Percentiles rank a stretch among this genome's conserved stretches.
These are phyloP conservation scores for Cryphonectria japonica DNA, from an alignment of 2,329 filamentous ascomycete genomes.

Conservation along the genomic window DNA sequence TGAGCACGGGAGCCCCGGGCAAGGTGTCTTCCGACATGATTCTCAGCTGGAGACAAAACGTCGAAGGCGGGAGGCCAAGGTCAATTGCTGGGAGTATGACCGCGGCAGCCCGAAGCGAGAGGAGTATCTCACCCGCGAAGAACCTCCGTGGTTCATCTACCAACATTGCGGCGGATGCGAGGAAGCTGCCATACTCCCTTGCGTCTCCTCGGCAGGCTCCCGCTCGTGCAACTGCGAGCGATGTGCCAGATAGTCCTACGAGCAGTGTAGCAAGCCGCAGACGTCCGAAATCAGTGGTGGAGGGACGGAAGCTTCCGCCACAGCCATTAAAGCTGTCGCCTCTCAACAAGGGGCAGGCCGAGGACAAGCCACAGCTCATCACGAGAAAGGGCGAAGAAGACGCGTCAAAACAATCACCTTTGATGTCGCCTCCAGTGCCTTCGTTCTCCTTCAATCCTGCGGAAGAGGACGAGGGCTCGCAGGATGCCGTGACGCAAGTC, in stretches of 20 bases:
- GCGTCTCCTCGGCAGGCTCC: constrained; percentile 31
- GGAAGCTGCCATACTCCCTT: constrained; percentile 48
- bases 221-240: constrained; percentile 12
- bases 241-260: constrained; percentile 24
- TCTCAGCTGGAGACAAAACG: constrained; percentile 80
- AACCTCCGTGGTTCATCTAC: constrained; percentile 42
- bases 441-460: constrained; percentile 56
- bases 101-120: constrained; percentile 51
- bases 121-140: constrained; percentile 60
- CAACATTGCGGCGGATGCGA: constrained; percentile 51
- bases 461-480: constrained; percentile 39
- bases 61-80: constrained; percentile 49
- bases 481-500: constrained; percentile 42
- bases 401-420: constrained; percentile 31
- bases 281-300: constrained; percentile 12
- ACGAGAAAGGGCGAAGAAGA: constrained; percentile 29
- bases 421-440: constrained; percentile 53
- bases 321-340: constrained; percentile 13
- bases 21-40: constrained; percentile 71
- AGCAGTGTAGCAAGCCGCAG: constrained; percentile 30
- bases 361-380: constrained; percentile 30
- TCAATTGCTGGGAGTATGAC: constrained; percentile 39
- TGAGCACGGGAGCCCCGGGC: constrained; percentile 42
- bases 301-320: constrained; percentile 4
- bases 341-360: constrained; percentile 28